Evolutionary conservation across 2,329 filamentous ascomycete genomes (phyloP), one percentile per base, ranked within the genome.

Genomic region (Aspergillus brasiliensis): DNA sequence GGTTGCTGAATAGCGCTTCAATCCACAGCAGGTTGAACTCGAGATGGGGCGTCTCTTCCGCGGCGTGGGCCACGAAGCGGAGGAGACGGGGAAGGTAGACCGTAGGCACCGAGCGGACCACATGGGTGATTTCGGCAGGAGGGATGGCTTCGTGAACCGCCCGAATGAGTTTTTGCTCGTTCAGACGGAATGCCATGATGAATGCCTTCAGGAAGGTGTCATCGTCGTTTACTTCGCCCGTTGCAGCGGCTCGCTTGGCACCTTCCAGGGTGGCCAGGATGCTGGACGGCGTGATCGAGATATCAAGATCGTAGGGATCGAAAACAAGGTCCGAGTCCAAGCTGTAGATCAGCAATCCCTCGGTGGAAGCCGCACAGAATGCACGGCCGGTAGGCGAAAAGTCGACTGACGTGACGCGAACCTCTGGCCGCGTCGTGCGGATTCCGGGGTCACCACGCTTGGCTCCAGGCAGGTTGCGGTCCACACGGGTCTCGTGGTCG

Each of bases 11-110:
- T 8, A 88, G 66, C 1, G 91, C 87, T 75, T 95, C 91, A 70
- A 97, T 90, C 95, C 95, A 99, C 8, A 94, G 80, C 47, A 99
- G 80, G 70, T 95, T 96, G 77, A 98, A 96, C 78, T 99, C 95
- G 4, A 99, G 84, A 80, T 97, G 94, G 1, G 93, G 94, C 2
- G 90, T 93, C 72, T 94, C 88, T 69, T 98, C 94, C 1, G 91
- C 91, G 70, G 96, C 91, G 8, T 89, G 84, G 2, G 92, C 92
- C 6, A 98, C 90, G 66, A 97, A 96, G 48, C 92, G 89, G 52
- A 99, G 82, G 11, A 98, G 81, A 3, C 91, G 87, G 27, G 90
- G 86, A 5, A 99, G 87, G 75, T 99, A 99, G 27, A 97, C 90
- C 0, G 85, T 84, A 1, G 95, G 95, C 38, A 97, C 80, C 31